A percentile compares a stretch with the other conserved stretches of the same genome.
Evolutionary conservation across 2,329 filamentous ascomycete genomes (phyloP).

Genomic region (Scedosporium dehoogii): DNA sequence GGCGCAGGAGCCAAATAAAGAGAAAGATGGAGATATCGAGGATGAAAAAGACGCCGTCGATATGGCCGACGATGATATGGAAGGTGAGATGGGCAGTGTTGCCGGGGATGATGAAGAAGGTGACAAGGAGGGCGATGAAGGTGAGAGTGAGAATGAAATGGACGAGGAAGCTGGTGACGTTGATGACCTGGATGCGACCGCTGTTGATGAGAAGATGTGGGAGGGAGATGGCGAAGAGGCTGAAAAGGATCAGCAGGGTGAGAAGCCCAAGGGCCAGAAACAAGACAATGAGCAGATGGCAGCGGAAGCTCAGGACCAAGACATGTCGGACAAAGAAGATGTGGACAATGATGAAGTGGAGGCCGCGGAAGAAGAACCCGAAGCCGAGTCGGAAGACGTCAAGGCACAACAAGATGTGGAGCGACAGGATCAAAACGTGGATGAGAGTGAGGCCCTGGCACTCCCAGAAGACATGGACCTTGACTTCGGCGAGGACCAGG

Average conservation of each 20-base stretch:
- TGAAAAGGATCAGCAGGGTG: conserved; percentile 71
- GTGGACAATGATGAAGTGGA: conserved; percentile 26
- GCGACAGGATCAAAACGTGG: conserved; percentile 61
- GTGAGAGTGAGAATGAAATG: conserved; percentile 62
- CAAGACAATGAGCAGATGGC: conserved; percentile 53
- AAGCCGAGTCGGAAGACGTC: conserved; percentile 45
- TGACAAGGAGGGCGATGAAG: conserved; percentile 51
- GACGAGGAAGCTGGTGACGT: conserved; percentile 88
- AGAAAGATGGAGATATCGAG: conserved; percentile 57
- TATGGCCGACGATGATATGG: conserved; percentile 84
- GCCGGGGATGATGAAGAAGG: conserved; percentile 54
- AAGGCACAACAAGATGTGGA: conserved; percentile 46
- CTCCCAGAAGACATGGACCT: conserved; percentile 84
- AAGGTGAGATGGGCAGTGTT: conserved; percentile 65
- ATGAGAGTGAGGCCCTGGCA: conserved; percentile 73
- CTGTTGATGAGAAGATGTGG: conserved; percentile 99
- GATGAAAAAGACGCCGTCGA: conserved; percentile 81
- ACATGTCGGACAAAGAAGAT: conserved; percentile 34
- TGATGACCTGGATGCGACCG: conserved; percentile 78
- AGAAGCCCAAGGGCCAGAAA: conserved; percentile 61
- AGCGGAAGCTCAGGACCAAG: conserved; percentile 46
- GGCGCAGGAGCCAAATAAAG: conserved; percentile 70
- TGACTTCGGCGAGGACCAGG: conserved; percentile 59
- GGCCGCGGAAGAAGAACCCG: conserved; percentile 21
- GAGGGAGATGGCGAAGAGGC: conserved; percentile 74